Base-by-base conservation (phyloP, 2,329 filamentous ascomycete species). In the Fusarium multiceps region DNA sequence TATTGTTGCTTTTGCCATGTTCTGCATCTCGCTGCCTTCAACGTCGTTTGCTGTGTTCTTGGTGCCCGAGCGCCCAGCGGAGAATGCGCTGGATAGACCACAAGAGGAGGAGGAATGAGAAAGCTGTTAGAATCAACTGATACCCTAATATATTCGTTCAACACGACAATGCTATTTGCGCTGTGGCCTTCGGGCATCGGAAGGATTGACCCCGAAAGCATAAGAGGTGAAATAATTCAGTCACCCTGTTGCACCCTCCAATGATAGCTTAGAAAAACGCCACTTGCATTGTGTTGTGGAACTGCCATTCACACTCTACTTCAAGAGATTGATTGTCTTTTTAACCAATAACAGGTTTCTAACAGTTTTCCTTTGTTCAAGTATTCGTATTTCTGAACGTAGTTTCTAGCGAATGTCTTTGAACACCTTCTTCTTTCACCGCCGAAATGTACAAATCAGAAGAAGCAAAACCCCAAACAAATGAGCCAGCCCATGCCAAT, bases 1-100 rank as follows among this genome's bases (percentile, higher is more conserved):
- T 25, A 77, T 84, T 37, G 75, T 86, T 8, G 80, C 84, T 0
- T 83, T 85, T 66, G 82, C 78, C 45, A 82, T 85, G 81, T 86
- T 86, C 55, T 77, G 73, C 4, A 67, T 85, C 13, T 78, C 79
- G 11, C 77, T 82, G 2, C 81, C 81, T 3, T 74, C 79, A 0
- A 82, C 81, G 0, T 75, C 78, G 0, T 73, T 69, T 25, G 80
- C 78, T 0, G 78, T 81, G 9, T 76, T 79, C 3, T 62, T 82
- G 14, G 80, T 82, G 0, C 81, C 81, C 3, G 80, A 81, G 54
- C 65, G 71, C 0, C 73, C 73, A 0, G 51, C 11, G 3, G 65
- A 68, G 1, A 34, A 69, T 46, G 68, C 46, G 3, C 41, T 73
- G 40, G 70, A 53, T 4, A 57, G 48, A 25, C 27, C 51, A 8